Conservation (phyloP, 1,284 basidiomycete species). For the Cryptococcus sp. region DNA sequence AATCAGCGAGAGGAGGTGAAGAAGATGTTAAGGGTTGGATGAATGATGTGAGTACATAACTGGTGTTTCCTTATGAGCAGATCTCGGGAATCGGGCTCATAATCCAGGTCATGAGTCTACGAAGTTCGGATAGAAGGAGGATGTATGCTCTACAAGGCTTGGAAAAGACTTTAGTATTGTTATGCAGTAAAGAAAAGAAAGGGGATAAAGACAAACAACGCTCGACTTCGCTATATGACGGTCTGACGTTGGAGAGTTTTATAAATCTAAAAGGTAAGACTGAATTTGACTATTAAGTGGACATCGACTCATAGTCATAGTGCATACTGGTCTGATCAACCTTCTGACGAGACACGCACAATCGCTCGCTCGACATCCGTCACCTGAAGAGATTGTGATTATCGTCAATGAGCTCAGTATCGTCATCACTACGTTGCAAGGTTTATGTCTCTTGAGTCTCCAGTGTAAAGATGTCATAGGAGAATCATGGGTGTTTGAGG, state of each 20-base stretch:
- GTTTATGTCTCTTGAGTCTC: constrained; percentile 66
- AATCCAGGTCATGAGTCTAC: not conserved
- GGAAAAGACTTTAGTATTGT: constrained; percentile 18
- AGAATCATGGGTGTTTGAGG: constrained; percentile 66
- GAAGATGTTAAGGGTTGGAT: constrained; percentile 22
- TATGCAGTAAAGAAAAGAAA: not conserved
- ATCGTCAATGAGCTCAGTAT: constrained; percentile 30
- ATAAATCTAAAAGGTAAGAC: not conserved
- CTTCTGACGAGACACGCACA: constrained; percentile 34
- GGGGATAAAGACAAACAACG: not conserved
- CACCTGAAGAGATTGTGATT: constrained; percentile 27
- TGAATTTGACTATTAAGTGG: not conserved
- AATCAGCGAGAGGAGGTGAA: not conserved
- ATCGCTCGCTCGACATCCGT: constrained; percentile 8
- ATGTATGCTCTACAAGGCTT: constrained; percentile 18
- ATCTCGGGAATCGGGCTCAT: not conserved
- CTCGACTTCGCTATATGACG: no score
- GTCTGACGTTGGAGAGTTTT: not conserved
- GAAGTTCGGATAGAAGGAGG: constrained; percentile 25
- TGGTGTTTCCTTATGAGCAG: not conserved
- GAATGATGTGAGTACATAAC: constrained; percentile 21
- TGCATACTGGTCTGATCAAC: constrained; percentile 23
- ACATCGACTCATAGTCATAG: constrained; percentile 10
- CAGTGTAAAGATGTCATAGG: constrained; percentile 66
- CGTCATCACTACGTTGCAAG: constrained; percentile 67